Percentiles rank a stretch among this genome's conserved stretches.
phyloP scores from a whole-genome alignment of 1,284 basidiomycete genomes.

The Austroboletus niveus region DNA sequence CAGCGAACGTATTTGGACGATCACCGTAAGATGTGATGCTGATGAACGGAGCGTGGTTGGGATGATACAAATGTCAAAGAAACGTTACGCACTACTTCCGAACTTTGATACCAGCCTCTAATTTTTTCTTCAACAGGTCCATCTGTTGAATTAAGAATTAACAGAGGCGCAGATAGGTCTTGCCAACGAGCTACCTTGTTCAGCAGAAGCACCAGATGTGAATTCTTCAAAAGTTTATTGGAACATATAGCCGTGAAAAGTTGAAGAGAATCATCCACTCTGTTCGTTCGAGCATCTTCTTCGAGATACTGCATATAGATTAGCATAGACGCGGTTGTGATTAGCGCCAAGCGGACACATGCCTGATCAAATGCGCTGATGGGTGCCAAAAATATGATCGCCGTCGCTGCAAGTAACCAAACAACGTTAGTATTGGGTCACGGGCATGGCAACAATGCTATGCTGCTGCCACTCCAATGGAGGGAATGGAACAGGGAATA shows the following conservation, averaged over 20 bases:
- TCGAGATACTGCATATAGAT: constrained; percentile 61
- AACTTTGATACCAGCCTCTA: constrained; percentile 60
- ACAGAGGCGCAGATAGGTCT: background rate
- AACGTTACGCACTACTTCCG: constrained; percentile 60
- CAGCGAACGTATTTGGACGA: constrained; percentile 66
- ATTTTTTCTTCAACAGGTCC: constrained; percentile 65
- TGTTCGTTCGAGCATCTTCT: constrained; percentile 72
- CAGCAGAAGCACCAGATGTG: constrained; percentile 70
- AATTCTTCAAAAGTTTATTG: constrained; percentile 68
- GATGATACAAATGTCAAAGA: background rate
- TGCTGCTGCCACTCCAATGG: constrained; percentile 11
- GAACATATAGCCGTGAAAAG: constrained; percentile 72
- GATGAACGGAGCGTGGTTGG: constrained; percentile 3
- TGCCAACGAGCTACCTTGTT: constrained; percentile 58
- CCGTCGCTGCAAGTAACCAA: constrained; percentile 48
- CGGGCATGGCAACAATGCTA: constrained; percentile 10
- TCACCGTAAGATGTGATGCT: constrained; percentile 81
- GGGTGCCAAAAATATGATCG: constrained; percentile 74
- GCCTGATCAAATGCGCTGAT: constrained; percentile 84
- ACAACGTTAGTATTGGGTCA: constrained; percentile 12
- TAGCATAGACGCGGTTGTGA: constrained; percentile 9
- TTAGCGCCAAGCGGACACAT: constrained; percentile 15
- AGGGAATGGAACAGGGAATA: constrained; percentile 2
- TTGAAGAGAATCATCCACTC: constrained; percentile 77
- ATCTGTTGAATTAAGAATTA: constrained; percentile 40